Percentiles rank a stretch among this genome's conserved stretches.
Evolutionary conservation across 2,329 filamentous ascomycete species (phyloP).

Genomic region (Plenodomus biglobosus): DNA sequence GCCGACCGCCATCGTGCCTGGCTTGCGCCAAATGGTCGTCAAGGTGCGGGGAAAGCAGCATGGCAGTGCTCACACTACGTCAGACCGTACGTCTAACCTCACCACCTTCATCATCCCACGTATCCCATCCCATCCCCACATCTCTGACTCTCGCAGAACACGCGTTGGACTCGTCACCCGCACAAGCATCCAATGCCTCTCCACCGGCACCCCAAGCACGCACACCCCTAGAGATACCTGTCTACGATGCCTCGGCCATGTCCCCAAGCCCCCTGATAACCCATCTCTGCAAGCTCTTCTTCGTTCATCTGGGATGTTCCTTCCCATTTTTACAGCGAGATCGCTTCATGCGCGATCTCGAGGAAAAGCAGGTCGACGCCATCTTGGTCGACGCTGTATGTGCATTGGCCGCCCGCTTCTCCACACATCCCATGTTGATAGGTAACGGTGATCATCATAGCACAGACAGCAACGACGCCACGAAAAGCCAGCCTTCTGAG

Average conservation of each 20-base stretch:
- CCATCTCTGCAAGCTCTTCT: constrained; percentile 77
- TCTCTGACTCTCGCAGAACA: constrained; percentile 16
- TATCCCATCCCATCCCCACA: not conserved
- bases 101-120: not conserved
- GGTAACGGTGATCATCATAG: constrained; percentile 54
- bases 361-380: constrained; percentile 77
- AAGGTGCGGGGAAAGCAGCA: constrained; percentile 68
- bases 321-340: constrained; percentile 78
- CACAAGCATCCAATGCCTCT: constrained; percentile 33
- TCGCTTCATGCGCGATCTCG: constrained; percentile 72
- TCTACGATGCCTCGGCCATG: constrained; percentile 74
- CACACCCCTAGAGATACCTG: constrained; percentile 55
- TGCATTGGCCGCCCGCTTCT: constrained; percentile 79
- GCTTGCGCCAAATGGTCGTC: constrained; percentile 90
- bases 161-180: constrained; percentile 40
- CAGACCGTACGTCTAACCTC: constrained; percentile 44
- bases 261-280: constrained; percentile 75
- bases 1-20: constrained; percentile 85
- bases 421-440: constrained; percentile 57
- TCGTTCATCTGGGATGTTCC: constrained; percentile 78
- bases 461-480: constrained; percentile 18
- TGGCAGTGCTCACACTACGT: constrained; percentile 60
- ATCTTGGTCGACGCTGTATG: constrained; percentile 88
- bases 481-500: constrained; percentile 56
- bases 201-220: constrained; percentile 44